Evolutionary conservation across 2,329 filamentous ascomycete species (phyloP).

Genomic region (Mycosphaerelloides madeirae): DNA sequence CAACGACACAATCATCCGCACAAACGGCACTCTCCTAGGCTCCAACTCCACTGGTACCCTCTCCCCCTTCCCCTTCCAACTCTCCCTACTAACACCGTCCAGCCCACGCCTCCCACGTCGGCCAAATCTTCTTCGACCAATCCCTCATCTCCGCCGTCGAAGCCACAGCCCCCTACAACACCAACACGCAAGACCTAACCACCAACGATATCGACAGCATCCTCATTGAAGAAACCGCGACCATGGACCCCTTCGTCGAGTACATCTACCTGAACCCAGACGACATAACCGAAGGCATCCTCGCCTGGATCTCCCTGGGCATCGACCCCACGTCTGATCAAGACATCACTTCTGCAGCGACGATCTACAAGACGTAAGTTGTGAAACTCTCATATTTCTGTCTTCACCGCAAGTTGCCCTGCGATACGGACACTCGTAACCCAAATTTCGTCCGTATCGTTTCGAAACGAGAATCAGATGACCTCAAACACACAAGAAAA

Average conservation of each 20-base stretch:
- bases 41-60: conserved; percentile 5
- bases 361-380: conserved; percentile 10
- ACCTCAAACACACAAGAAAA: no score
- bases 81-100: no score
- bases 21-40: conserved; percentile 48
- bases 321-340: conserved; percentile 38
- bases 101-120: conserved; percentile 52
- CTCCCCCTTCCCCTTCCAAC: no score
- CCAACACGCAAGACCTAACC: conserved; percentile 42
- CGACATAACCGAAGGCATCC: conserved; percentile 45
- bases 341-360: conserved; percentile 16
- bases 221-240: conserved; percentile 42
- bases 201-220: conserved; percentile 50
- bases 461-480: no score
- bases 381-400: no score
- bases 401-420: no score
- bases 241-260: conserved; percentile 55
- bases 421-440: no score
- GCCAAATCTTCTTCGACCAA: conserved; percentile 63
- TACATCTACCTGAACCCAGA: conserved; percentile 37
- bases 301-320: conserved; percentile 52
- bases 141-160: conserved; percentile 52
- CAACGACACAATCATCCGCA: conserved; percentile 30
- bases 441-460: no score
- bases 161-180: conserved; percentile 41